A percentile compares a stretch with the other conserved stretches of the same genome.
Conservation (phyloP, 345 rosid genomes). For the Mercurialis annua region DNA sequence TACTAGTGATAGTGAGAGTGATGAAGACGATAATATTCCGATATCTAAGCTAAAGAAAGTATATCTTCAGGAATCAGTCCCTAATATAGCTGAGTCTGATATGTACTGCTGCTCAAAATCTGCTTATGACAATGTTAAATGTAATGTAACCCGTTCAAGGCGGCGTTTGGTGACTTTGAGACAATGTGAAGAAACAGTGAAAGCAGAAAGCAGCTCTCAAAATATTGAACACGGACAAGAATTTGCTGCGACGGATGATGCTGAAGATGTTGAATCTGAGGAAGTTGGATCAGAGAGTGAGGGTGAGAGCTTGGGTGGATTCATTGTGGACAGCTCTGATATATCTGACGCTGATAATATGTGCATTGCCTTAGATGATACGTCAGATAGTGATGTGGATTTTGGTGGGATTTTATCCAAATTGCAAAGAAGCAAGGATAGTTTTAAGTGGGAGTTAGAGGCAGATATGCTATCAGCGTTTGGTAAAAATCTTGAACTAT, state of each 20-base stretch:
- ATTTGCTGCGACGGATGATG: constrained; percentile 32
- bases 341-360: constrained; percentile 7
- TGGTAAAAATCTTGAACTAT: constrained; percentile 58
- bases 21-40: constrained; percentile 46
- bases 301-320: constrained; percentile 45
- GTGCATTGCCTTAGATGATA: constrained; percentile 16
- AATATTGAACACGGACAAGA: constrained; percentile 25
- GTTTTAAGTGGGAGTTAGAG: constrained; percentile 48
- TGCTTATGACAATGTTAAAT: constrained; percentile 11
- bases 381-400: constrained; percentile 36
- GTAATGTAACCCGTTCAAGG: constrained; percentile 20
- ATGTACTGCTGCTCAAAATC: constrained; percentile 4
- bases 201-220: constrained; percentile 14
- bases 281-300: constrained; percentile 42
- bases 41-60: constrained; percentile 41
- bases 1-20: constrained; percentile 56
- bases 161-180: constrained; percentile 42
- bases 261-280: constrained; percentile 39
- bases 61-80: constrained; percentile 19
- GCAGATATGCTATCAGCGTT: constrained; percentile 72
- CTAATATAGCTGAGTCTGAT: constrained; percentile 16
- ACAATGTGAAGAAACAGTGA: constrained; percentile 26
- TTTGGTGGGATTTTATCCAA: constrained; percentile 37
- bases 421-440: constrained; percentile 48
- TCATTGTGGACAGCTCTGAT: constrained; percentile 47